Conservation (phyloP, 2,329 filamentous ascomycete genomes). For the Elsinoe arachidis region DNA sequence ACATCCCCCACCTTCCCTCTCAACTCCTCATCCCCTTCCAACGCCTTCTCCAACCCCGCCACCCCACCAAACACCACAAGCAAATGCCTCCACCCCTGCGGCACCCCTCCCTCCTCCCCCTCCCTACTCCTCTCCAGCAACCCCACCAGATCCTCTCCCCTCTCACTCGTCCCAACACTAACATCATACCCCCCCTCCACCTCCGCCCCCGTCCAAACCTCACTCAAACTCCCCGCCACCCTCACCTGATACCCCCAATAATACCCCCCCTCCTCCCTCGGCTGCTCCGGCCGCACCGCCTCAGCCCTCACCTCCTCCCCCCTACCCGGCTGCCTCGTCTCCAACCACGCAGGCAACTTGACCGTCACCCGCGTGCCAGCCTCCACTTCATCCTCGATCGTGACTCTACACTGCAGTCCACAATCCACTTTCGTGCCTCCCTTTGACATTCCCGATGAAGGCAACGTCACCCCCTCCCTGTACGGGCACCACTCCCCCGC, state of each 20-base stretch:
- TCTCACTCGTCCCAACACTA: slow-evolving; percentile 75
- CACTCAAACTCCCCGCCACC: slow-evolving; percentile 55
- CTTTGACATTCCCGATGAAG: not conserved
- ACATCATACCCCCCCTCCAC: slow-evolving; percentile 73
- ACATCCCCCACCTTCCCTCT: slow-evolving; percentile 52
- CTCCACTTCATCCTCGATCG: slow-evolving; percentile 54
- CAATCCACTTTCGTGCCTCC: slow-evolving; percentile 39
- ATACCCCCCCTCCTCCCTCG: slow-evolving; percentile 67
- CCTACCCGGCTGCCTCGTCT: slow-evolving; percentile 26
- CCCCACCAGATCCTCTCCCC: slow-evolving; percentile 40
- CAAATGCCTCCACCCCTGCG: slow-evolving; percentile 50
- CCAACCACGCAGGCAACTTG: slow-evolving; percentile 44
- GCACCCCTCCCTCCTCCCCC: slow-evolving; percentile 39
- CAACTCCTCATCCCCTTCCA: slow-evolving; percentile 53
- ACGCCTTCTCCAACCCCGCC: slow-evolving; percentile 67
- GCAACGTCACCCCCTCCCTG: slow-evolving; percentile 63
- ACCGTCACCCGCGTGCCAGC: slow-evolving; percentile 66
- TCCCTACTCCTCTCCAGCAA: slow-evolving; percentile 17
- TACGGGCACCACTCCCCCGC: slow-evolving; percentile 70
- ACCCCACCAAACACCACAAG: slow-evolving; percentile 75
- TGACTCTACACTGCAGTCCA: slow-evolving; percentile 40
- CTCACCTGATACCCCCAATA: slow-evolving; percentile 80
- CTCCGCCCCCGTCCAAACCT: slow-evolving; percentile 67
- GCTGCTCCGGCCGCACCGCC: slow-evolving; percentile 58
- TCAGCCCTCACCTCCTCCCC: slow-evolving; percentile 36